A percentile compares a stretch with the other conserved stretches of the same genome.
Evolutionary conservation across 345 rosid species (phyloP).

Genomic region (Firmiana major): DNA sequence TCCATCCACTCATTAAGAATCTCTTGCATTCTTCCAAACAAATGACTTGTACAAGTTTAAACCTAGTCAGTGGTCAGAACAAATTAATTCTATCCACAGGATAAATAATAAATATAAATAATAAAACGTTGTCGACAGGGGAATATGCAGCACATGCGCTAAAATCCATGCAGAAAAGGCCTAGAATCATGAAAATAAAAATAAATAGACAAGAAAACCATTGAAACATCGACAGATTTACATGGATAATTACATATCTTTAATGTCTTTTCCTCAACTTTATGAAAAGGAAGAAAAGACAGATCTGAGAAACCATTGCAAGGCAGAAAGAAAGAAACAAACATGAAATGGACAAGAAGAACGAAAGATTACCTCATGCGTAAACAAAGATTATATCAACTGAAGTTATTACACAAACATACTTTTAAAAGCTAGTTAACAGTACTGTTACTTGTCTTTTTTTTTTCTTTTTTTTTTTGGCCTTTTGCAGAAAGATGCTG

Average conservation of each 20-base stretch:
- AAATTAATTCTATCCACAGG: not conserved
- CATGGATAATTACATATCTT: slow-evolving; percentile 2
- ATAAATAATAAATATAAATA: not conserved
- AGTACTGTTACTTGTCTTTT: slow-evolving; percentile 1
- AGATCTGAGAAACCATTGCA: slow-evolving; percentile 3
- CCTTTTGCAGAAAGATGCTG: not conserved
- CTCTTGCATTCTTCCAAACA: slow-evolving; percentile 23
- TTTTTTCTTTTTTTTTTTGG: not conserved
- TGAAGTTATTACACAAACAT: slow-evolving; percentile 27
- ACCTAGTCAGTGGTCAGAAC: not conserved
- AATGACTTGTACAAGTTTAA: not conserved
- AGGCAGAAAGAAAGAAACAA: slow-evolving; percentile 3
- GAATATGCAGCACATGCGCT: slow-evolving; percentile 34
- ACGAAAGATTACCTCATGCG: slow-evolving; percentile 21
- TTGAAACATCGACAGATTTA: slow-evolving; percentile 7
- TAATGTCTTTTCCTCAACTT: slow-evolving; percentile 19
- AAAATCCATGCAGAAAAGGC: slow-evolving; percentile 35
- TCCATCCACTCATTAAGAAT: slow-evolving; percentile 6
- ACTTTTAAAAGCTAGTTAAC: not conserved
- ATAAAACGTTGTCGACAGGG: slow-evolving; percentile 3
- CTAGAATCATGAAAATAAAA: not conserved
- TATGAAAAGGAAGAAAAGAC: slow-evolving; percentile 12
- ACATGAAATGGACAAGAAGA: not conserved
- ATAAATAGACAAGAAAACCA: not conserved
- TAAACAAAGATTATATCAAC: slow-evolving; percentile 20